Evolutionary conservation across 139 green algal genomes (phyloP).

Genomic region (Zygnema circumcarinatum): DNA sequence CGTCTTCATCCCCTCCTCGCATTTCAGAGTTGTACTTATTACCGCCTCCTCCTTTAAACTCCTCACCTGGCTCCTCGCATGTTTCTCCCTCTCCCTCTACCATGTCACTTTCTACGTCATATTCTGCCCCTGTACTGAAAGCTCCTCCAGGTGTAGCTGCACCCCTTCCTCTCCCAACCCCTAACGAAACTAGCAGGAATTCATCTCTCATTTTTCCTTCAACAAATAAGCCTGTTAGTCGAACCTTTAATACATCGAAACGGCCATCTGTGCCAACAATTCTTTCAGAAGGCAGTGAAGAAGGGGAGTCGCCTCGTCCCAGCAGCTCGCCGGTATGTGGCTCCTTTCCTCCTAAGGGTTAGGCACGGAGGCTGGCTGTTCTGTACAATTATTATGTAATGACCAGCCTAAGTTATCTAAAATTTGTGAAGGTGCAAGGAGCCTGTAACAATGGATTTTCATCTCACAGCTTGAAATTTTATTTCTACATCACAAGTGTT

Average conservation of each 20-base stretch:
- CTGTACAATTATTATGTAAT: too few relatives aligned
- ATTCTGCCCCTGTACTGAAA: not conserved
- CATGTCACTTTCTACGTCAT: not conserved
- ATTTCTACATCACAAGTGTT: too few relatives aligned
- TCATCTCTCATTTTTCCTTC: not conserved
- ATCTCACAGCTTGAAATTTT: too few relatives aligned
- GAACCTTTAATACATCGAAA: not conserved
- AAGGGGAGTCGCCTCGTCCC: not conserved
- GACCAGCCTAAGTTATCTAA: too few relatives aligned
- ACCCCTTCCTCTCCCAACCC: not conserved
- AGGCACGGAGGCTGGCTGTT: too few relatives aligned
- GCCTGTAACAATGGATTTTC: too few relatives aligned
- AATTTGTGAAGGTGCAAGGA: too few relatives aligned
- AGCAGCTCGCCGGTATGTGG: not conserved
- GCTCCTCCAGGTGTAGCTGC: not conserved
- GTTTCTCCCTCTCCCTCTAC: not conserved
- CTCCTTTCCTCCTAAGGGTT: not conserved
- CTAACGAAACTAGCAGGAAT: not conserved
- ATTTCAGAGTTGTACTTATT: not conserved
- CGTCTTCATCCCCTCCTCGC: constrained; percentile 13
- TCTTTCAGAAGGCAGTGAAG: constrained; percentile 36
- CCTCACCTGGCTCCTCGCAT: not conserved
- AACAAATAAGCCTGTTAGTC: not conserved
- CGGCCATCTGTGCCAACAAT: constrained; percentile 28
- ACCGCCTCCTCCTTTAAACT: constrained; percentile 24